phyloP scores from a whole-genome alignment of 495 filamentous ascomycete species.

The Xylaria telfairii region DNA sequence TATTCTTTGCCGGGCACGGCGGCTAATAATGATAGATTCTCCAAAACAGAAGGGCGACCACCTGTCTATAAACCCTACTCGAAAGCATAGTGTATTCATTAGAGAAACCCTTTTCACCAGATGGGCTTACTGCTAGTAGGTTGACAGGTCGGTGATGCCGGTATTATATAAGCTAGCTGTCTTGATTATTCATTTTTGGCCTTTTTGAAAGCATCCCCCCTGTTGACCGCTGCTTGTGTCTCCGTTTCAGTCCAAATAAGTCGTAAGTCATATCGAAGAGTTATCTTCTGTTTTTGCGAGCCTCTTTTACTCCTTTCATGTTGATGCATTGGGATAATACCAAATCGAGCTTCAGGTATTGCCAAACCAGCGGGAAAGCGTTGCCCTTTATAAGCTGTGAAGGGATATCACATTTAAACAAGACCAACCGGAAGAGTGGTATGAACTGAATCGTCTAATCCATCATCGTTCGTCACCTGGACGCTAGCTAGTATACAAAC shows the following conservation, averaged over 20 bases:
- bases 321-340: constrained; percentile 10
- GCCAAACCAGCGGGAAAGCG: constrained; percentile 9
- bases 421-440: constrained; percentile 13
- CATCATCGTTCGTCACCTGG: constrained; percentile 22
- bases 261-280: constrained; percentile 25
- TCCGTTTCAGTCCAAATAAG: constrained; percentile 22
- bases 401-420: constrained; percentile 16
- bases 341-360: constrained; percentile 11
- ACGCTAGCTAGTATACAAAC: constrained; percentile 28
- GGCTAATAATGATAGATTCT: neutral
- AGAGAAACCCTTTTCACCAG: neutral
- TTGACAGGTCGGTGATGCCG: constrained; percentile 14
- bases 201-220: neutral
- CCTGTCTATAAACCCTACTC: neutral
- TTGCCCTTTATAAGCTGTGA: constrained; percentile 8
- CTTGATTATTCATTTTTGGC: constrained; percentile 22
- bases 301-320: constrained; percentile 22
- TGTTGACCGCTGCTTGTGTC: neutral
- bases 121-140: constrained; percentile 1
- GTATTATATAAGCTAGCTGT: neutral
- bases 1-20: neutral
- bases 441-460: constrained; percentile 27
- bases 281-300: constrained; percentile 13
- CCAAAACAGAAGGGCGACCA: no score
- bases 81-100: neutral